Conservation (phyloP, 495 filamentous ascomycete species). For the Trichodelitschia bisporula region DNA sequence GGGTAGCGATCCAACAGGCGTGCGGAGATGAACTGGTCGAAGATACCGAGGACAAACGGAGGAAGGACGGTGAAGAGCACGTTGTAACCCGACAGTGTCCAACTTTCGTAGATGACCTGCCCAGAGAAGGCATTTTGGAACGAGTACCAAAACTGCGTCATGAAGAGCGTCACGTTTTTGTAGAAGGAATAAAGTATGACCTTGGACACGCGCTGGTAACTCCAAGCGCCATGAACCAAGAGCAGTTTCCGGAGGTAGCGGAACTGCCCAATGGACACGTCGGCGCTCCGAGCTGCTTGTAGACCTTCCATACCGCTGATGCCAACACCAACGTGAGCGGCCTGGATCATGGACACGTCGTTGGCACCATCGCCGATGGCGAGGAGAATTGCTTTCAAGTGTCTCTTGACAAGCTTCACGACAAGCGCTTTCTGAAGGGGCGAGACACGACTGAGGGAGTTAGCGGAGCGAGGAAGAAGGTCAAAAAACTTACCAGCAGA, state of each 20-base stretch:
- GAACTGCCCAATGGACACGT: slow-evolving; percentile 93
- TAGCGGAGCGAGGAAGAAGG: too few relatives aligned
- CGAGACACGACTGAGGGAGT: slow-evolving; percentile 49
- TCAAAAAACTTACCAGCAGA: slow-evolving; percentile 57
- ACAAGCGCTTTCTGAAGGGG: slow-evolving; percentile 97
- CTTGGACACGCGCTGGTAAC: slow-evolving; percentile 88
- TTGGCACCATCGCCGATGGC: slow-evolving; percentile 97
- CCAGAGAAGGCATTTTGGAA: slow-evolving; percentile 98
- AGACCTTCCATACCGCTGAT: slow-evolving; percentile 96
- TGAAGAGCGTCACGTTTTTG: slow-evolving; percentile 95
- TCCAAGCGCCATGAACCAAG: slow-evolving; percentile 92
- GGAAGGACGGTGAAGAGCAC: slow-evolving; percentile 93
- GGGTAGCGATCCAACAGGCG: slow-evolving; percentile 93
- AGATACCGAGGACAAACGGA: slow-evolving; percentile 85
- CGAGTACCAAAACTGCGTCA: slow-evolving; percentile 99
- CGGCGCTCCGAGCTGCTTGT: slow-evolving; percentile 89
- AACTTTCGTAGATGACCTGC: slow-evolving; percentile 96
- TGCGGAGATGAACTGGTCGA: slow-evolving; percentile 94
- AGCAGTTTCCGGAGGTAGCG: slow-evolving; percentile 85
- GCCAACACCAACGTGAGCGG: slow-evolving; percentile 92
- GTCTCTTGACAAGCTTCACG: slow-evolving; percentile 95
- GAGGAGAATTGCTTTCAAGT: slow-evolving; percentile 73
- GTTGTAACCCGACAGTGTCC: slow-evolving; percentile 98
- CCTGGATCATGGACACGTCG: slow-evolving; percentile 99
- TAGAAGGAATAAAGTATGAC: slow-evolving; percentile 97